phyloP scores from a whole-genome alignment of 345 rosid genomes.

The Eucalyptus tenuipes region DNA sequence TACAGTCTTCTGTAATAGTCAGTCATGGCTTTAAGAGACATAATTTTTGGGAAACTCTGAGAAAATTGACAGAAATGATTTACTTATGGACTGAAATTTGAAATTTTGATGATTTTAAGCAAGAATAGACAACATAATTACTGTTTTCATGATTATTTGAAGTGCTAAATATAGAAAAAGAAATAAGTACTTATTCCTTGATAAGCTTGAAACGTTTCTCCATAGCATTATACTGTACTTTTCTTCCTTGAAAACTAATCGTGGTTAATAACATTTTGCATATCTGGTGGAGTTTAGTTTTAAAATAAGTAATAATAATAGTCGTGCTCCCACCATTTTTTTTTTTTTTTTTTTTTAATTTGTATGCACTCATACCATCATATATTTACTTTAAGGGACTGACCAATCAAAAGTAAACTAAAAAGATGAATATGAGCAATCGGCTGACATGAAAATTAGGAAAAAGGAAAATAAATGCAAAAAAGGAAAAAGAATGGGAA shows the following conservation, averaged over 20 bases:
- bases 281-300: background rate
- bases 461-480: background rate
- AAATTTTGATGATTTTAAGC: background rate
- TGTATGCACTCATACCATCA: background rate
- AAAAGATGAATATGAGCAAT: background rate
- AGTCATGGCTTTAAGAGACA: background rate
- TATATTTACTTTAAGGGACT: background rate
- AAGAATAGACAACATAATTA: background rate
- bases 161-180: background rate
- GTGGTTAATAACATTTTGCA: background rate
- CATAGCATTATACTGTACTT: background rate
- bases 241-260: background rate
- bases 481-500: background rate
- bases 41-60: background rate
- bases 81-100: background rate
- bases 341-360: background rate
- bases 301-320: background rate
- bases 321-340: background rate
- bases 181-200: background rate
- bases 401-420: background rate
- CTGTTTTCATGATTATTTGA: background rate
- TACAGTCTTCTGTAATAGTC: background rate
- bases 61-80: background rate
- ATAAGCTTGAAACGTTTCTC: background rate
- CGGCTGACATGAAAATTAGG: background rate